Conservation (phyloP, 768 basidiomycete genomes). For the Atractiella rhizophila region DNA sequence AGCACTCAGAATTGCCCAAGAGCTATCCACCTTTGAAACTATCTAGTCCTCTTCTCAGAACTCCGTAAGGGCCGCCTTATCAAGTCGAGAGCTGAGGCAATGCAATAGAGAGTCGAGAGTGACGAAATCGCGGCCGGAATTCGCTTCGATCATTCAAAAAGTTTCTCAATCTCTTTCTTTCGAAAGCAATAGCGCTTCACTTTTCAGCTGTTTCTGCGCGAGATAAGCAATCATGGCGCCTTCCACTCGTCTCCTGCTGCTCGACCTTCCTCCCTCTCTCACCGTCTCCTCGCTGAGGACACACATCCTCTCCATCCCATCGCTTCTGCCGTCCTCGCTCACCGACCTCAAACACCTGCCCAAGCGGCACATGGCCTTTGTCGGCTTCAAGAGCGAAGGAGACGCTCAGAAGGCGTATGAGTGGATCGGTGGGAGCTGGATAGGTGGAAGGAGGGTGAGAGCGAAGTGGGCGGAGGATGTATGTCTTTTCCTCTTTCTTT, state of each 20-base stretch:
- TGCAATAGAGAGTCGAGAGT: too few relatives aligned
- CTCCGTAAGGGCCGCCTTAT: too few relatives aligned
- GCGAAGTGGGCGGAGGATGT: slow-evolving; percentile 53
- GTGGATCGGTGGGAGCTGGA: slow-evolving; percentile 65
- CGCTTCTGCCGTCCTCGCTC: slow-evolving; percentile 18
- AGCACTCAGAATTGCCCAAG: too few relatives aligned
- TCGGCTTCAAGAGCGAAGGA: slow-evolving; percentile 57
- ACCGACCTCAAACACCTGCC: slow-evolving; percentile 67
- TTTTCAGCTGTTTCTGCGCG: too few relatives aligned
- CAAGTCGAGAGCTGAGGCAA: too few relatives aligned
- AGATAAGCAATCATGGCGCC: too few relatives aligned
- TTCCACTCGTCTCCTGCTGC: slow-evolving; percentile 7
- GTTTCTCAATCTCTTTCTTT: too few relatives aligned
- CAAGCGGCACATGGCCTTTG: slow-evolving; percentile 70
- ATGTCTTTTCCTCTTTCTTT: slow-evolving; percentile 18
- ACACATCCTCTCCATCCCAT: slow-evolving; percentile 3
- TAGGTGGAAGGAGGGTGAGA: slow-evolving; percentile 49
- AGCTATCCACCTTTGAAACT: too few relatives aligned
- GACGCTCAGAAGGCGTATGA: slow-evolving; percentile 49
- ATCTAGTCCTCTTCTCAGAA: too few relatives aligned
- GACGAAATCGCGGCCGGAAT: too few relatives aligned
- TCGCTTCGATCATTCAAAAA: too few relatives aligned
- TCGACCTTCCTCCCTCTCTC: slow-evolving; percentile 7
- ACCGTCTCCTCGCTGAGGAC: not conserved
- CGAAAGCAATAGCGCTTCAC: too few relatives aligned